Percentiles rank a stretch among this genome's conserved stretches.
Evolutionary conservation across 108 stramenopile species (phyloP).

Genomic region (Conticribra guillardii): DNA sequence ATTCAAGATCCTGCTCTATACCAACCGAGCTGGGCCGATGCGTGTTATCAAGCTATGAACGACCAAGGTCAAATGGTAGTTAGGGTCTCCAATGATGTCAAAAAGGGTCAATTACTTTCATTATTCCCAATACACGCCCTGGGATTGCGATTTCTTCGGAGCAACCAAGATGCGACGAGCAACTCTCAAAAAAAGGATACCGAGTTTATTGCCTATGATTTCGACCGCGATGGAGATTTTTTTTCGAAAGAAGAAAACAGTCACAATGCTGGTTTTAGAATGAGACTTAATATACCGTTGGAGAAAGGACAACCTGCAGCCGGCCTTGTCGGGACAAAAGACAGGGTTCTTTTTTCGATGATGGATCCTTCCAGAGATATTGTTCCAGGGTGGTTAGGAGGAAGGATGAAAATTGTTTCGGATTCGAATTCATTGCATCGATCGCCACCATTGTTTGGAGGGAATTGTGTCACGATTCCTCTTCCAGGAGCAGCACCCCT

Average conservation of each 20-base stretch:
- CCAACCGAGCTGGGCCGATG: slow-evolving; percentile 34
- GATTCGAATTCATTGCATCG: background rate
- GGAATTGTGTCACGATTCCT: slow-evolving; percentile 41
- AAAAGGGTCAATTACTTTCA: slow-evolving; percentile 31
- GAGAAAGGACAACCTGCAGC: slow-evolving; percentile 25
- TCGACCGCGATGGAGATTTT: slow-evolving; percentile 18
- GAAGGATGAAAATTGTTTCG: slow-evolving; percentile 18
- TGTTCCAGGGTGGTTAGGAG: slow-evolving; percentile 47
- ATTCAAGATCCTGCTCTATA: slow-evolving; percentile 46
- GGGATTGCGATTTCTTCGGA: slow-evolving; percentile 21
- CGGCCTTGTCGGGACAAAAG: background rate
- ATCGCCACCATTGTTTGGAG: slow-evolving; percentile 2
- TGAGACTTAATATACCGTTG: slow-evolving; percentile 31
- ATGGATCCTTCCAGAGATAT: slow-evolving; percentile 27
- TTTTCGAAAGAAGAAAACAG: background rate
- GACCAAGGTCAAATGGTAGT: slow-evolving; percentile 3
- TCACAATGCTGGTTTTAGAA: slow-evolving; percentile 16
- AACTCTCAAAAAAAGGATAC: slow-evolving; percentile 4
- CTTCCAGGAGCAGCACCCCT: slow-evolving; percentile 48
- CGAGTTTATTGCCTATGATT: slow-evolving; percentile 40
- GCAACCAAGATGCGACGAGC: slow-evolving; percentile 1
- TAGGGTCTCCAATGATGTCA: slow-evolving; percentile 10
- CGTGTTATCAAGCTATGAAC: slow-evolving; percentile 1
- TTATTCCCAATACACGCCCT: slow-evolving; percentile 47
- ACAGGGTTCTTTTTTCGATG: slow-evolving; percentile 39